phyloP scores from a whole-genome alignment of 148 eudicot species.

The Rhododendron ovatum region DNA sequence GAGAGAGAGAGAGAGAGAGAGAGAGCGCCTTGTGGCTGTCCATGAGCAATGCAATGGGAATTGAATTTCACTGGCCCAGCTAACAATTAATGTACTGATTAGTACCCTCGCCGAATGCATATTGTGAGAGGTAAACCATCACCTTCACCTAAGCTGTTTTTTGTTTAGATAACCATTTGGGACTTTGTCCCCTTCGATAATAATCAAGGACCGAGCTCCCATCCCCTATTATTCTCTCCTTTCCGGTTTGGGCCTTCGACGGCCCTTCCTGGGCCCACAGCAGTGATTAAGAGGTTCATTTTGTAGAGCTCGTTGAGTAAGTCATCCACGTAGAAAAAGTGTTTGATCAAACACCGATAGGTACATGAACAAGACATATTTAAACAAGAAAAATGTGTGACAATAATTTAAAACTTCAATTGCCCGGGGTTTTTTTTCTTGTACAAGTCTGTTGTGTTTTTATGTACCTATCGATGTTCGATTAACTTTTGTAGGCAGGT shows the following conservation, averaged over 20 bases:
- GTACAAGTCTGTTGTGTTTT: neutral
- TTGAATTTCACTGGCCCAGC: neutral
- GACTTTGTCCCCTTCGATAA: neutral
- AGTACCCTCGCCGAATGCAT: neutral
- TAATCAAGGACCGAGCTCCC: neutral
- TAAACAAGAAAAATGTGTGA: too few species aligned
- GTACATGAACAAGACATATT: too few species aligned
- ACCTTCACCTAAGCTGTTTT: neutral
- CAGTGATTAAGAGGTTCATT: neutral
- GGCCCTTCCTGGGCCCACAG: too few species aligned
- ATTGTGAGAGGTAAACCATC: neutral
- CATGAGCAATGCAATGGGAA: neutral
- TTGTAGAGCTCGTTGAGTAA: too few species aligned
- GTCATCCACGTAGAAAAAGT: neutral
- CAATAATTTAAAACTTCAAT: too few species aligned
- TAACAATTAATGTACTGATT: neutral
- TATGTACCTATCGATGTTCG: neutral
- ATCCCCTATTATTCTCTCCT: neutral
- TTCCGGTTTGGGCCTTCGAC: neutral
- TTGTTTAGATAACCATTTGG: neutral
- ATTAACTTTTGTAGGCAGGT: too few species aligned
- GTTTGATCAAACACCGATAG: neutral
- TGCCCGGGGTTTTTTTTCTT: too few species aligned
- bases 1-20: neutral
- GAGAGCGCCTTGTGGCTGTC: neutral